Percentiles rank a stretch among this genome's conserved stretches.
Evolutionary conservation across 495 filamentous ascomycete genomes (phyloP).

Genomic region (Penicillium diatomitis): DNA sequence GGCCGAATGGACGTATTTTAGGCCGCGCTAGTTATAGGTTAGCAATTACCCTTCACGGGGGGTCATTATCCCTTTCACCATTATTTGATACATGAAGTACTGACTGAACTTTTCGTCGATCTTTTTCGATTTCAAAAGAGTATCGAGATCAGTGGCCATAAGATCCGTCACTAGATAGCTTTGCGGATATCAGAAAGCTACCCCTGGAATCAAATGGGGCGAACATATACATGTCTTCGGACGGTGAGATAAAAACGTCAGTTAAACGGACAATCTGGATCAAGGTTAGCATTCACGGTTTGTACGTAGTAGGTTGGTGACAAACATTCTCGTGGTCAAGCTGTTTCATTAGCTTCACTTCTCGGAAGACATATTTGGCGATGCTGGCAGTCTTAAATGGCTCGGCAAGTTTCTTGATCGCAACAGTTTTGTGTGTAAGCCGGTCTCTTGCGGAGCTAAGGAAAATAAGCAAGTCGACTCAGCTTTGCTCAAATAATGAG

Average conservation of each 20-base stretch:
- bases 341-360: not conserved
- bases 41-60: too few relatives aligned
- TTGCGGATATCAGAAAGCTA: not conserved
- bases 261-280: not conserved
- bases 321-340: not conserved
- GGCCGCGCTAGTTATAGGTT: too few relatives aligned
- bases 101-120: conserved; percentile 92
- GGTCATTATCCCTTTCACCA: too few relatives aligned
- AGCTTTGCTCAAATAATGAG: too few relatives aligned
- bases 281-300: not conserved
- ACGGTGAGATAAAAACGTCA: conserved; percentile 89
- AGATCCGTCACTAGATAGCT: conserved; percentile 93
- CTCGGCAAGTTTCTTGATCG: not conserved
- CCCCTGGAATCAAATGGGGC: not conserved
- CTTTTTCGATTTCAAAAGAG: conserved; percentile 73
- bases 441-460: too few relatives aligned
- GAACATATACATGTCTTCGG: conserved; percentile 74
- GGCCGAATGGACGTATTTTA: conserved; percentile 93
- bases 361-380: not conserved
- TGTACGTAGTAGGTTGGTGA: not conserved
- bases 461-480: too few relatives aligned
- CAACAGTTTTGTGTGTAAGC: too few relatives aligned
- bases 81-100: conserved; percentile 90
- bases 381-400: not conserved
- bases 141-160: conserved; percentile 83